Conservation (phyloP, 768 basidiomycete species). For the Agrocybe praecox region DNA sequence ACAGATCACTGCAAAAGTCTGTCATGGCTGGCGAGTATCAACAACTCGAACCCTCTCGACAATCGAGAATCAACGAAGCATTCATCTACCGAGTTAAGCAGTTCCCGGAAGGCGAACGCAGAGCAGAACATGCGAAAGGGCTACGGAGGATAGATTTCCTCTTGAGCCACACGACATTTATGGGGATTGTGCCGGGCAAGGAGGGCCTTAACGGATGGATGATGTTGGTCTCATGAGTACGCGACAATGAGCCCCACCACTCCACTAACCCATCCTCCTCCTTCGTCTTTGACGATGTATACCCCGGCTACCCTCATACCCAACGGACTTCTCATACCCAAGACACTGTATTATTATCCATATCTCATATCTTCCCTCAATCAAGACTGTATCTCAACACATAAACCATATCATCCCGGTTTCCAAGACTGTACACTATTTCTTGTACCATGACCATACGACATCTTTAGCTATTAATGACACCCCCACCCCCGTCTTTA, state of each 20-base stretch:
- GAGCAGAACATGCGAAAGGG: constrained; percentile 46
- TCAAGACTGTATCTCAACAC: no score
- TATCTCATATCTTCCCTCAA: not conserved
- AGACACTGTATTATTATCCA: constrained; percentile 2
- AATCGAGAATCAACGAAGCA: constrained; percentile 39
- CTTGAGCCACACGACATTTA: constrained; percentile 37
- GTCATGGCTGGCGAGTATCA: constrained; percentile 44
- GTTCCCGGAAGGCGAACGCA: constrained; percentile 30
- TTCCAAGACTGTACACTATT: not conserved
- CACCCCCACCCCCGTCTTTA: not conserved
- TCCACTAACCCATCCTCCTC: not conserved
- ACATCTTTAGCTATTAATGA: not conserved
- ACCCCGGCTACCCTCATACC: constrained; percentile 24
- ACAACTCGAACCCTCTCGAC: constrained; percentile 28
- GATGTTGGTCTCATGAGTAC: constrained; percentile 21
- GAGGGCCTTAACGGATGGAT: constrained; percentile 39
- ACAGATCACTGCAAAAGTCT: constrained; percentile 41
- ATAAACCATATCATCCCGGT: no score
- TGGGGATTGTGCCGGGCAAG: constrained; percentile 38
- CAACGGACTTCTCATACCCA: constrained; percentile 3
- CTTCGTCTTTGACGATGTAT: constrained; percentile 14
- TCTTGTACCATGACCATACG: not conserved
- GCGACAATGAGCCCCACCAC: constrained; percentile 4
- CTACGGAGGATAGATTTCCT: constrained; percentile 61
- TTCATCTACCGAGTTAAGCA: constrained; percentile 42